Evolutionary conservation across 169 alveolate genomes (phyloP), one percentile per base, ranked within the genome.

Genomic region (Toxoplasma gondii): DNA sequence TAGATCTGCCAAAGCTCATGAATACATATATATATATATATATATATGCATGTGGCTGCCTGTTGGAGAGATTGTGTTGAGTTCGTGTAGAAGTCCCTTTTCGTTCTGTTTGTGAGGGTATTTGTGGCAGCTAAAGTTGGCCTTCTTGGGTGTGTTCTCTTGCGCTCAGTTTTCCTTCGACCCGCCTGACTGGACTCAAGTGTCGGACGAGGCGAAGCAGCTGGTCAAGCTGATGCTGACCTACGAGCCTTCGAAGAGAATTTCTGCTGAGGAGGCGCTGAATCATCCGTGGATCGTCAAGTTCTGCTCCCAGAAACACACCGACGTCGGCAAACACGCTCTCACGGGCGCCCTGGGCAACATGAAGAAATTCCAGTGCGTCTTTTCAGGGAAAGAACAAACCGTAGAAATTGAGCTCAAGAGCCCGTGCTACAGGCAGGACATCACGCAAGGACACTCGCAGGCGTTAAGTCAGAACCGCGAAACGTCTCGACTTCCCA

Each of bases 251-350:
- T 96, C 97, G 88, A 96, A 98, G 96, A 91, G 99, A 78, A 88
- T 97, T 29, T 96, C 99, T 83, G 99, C 99, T 12, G 97, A 97
- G 88, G 98, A 98, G 92, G 99, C 99, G 17, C 96, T 98, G 90
- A 94, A 96, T 74, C 99, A 98, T 94, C 94, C 94, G 24, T 98
- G 99, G 99, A 97, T 98, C 54, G 94, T 95, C 74, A 97, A 96
- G 90, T 96, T 95, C 94, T 96, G 97, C 27, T 70, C 90, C 41
- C 95, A 86, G 88, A 94, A 92, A 54, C 95, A 96, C 97, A 94
- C 92, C 86, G 95, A 90, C 94, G 97, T 93, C 43, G 96, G 93
- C 96, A 93, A 93, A 91, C 98, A 93, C 53, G 96, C 97, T 39
- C 96, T 97, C 64, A 96, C 95, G 5, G 97, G 97, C 44, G 98